These are phyloP conservation scores for Bryum argenteum DNA, from an alignment of 225 moss, liverwort and hornwort genomes.

Conservation along the genomic window DNA sequence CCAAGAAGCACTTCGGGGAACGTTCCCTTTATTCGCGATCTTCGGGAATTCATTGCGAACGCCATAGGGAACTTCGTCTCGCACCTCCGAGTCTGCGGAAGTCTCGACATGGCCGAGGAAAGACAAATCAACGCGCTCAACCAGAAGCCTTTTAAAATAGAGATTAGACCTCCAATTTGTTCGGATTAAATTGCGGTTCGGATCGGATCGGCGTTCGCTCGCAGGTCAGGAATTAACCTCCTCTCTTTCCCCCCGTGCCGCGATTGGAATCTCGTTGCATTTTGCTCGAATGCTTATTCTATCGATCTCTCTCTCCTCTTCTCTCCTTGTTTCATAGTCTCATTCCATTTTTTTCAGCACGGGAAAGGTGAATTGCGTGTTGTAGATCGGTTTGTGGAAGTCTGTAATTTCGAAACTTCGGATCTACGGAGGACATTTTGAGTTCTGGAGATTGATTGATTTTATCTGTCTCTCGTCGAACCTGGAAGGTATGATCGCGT, in stretches of 20 bases:
- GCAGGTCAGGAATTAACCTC: background rate
- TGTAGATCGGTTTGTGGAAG: slow-evolving; percentile 12
- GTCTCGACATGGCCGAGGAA: slow-evolving; percentile 2
- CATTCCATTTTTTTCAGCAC: background rate
- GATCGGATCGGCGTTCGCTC: slow-evolving; percentile 6
- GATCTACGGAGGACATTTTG: slow-evolving; percentile 6
- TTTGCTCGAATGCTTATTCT: background rate
- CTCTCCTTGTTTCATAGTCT: background rate
- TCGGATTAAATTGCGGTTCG: background rate
- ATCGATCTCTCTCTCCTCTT: background rate
- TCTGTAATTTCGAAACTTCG: slow-evolving; percentile 17
- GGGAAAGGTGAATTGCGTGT: slow-evolving; percentile 13
- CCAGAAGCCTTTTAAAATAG: background rate
- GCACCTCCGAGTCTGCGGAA: slow-evolving; percentile 27
- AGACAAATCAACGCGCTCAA: slow-evolving; percentile 10
- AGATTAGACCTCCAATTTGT: background rate
- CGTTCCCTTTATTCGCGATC: no score
- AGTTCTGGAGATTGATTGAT: background rate
- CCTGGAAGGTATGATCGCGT: background rate
- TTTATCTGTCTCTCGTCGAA: background rate
- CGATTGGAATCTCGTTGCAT: slow-evolving; percentile 6
- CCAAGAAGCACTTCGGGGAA: background rate
- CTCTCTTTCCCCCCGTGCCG: background rate
- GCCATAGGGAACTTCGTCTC: slow-evolving; percentile 32
- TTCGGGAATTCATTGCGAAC: background rate